These are phyloP conservation scores for Blakeslea trispora DNA, from an alignment of 371 early-diverging fungal species.

Conservation along the genomic window DNA sequence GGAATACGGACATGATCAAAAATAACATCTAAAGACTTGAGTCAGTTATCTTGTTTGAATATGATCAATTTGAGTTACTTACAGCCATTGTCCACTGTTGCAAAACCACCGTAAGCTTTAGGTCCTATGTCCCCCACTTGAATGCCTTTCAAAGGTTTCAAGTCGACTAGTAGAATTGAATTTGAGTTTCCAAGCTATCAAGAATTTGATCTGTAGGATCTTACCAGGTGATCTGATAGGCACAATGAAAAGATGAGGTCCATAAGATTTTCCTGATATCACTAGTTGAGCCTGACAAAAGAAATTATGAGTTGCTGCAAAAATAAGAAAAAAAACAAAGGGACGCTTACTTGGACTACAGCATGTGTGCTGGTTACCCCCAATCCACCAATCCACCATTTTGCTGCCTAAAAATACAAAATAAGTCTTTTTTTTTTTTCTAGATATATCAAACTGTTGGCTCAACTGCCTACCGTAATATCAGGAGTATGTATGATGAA, in stretches of 20 bases:
- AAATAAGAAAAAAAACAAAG: background rate
- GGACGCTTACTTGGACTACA: conserved; percentile 59
- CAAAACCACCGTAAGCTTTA: conserved; percentile 71
- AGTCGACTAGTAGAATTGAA: conserved; percentile 55
- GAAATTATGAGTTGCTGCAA: too few relatives aligned
- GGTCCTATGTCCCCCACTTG: conserved; percentile 90
- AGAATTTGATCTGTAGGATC: too few relatives aligned
- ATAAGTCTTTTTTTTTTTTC: background rate
- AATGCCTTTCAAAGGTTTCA: conserved; percentile 73
- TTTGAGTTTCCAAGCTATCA: too few relatives aligned
- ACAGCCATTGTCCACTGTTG: conserved; percentile 84
- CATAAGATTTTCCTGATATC: conserved; percentile 71
- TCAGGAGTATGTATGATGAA: conserved; percentile 83
- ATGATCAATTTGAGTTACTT: conserved; percentile 21
- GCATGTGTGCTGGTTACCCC: conserved; percentile 72
- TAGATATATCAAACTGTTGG: background rate
- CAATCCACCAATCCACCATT: conserved; percentile 92
- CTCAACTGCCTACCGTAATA: conserved; percentile 48
- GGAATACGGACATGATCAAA: conserved; percentile 77
- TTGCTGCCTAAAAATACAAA: conserved; percentile 52
- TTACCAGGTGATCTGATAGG: conserved; percentile 73
- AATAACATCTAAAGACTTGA: conserved; percentile 47
- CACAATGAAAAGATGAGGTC: conserved; percentile 84
- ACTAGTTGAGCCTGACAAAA: conserved; percentile 68
- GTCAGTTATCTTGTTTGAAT: background rate